A percentile compares a stretch with the other conserved stretches of the same genome.
phyloP scores from a whole-genome alignment of 768 basidiomycete species.

The Tylopilus plumbeoviolaceoides region DNA sequence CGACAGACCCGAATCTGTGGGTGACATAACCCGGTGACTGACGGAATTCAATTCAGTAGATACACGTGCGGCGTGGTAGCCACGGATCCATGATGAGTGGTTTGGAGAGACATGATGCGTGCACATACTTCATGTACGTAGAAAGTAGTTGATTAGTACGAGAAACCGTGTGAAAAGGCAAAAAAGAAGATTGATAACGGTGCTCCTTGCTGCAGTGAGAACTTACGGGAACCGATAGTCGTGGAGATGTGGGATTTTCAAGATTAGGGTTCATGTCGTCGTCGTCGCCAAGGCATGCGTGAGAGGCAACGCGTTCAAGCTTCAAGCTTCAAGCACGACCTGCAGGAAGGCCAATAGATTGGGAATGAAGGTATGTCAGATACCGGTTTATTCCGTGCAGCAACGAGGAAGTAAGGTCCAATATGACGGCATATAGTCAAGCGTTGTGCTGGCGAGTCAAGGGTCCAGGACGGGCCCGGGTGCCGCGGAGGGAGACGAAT shows the following conservation, averaged over 20 bases:
- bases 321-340: background rate
- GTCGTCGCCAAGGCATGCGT: slow-evolving; percentile 12
- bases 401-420: background rate
- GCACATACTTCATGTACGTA: too few species aligned
- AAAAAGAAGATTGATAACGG: background rate
- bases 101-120: too few species aligned
- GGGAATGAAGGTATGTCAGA: background rate
- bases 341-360: slow-evolving; percentile 1
- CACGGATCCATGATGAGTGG: too few species aligned
- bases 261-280: slow-evolving; percentile 2
- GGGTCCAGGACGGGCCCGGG: background rate
- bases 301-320: slow-evolving; percentile 2
- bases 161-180: background rate
- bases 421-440: slow-evolving; percentile 6
- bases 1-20: too few species aligned
- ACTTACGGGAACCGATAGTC: slow-evolving; percentile 10
- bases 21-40: too few species aligned
- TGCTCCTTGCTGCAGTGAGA: background rate
- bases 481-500: background rate
- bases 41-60: too few species aligned
- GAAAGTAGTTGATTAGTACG: too few species aligned
- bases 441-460: too few species aligned
- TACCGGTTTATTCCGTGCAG: slow-evolving; percentile 17
- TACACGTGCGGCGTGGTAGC: background rate
- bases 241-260: slow-evolving; percentile 14